Percentiles rank a stretch among this genome's conserved stretches.
Conservation (phyloP, 2,329 filamentous ascomycete genomes). For the Canariomyces notabilis region DNA sequence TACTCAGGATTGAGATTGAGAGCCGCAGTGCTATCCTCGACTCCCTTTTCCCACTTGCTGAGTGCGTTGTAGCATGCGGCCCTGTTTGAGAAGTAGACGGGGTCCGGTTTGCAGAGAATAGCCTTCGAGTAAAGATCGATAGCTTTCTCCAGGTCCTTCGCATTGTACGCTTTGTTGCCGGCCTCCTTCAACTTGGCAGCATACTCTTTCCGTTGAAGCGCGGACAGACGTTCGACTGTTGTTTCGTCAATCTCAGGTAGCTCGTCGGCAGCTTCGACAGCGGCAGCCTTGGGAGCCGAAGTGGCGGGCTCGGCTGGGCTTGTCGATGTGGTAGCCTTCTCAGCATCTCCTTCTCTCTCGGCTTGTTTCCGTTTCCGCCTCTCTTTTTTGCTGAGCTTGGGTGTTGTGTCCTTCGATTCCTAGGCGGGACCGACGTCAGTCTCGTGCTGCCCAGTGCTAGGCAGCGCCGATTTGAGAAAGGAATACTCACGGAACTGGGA, state of each 20-base stretch:
- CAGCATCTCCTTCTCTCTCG: slow-evolving; percentile 51
- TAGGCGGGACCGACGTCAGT: slow-evolving; percentile 24
- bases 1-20: slow-evolving; percentile 92
- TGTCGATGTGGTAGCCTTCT: slow-evolving; percentile 32
- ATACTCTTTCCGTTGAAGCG: slow-evolving; percentile 75
- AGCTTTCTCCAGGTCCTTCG: slow-evolving; percentile 87
- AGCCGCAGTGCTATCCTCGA: slow-evolving; percentile 93
- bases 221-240: slow-evolving; percentile 46
- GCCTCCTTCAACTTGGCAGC: slow-evolving; percentile 89
- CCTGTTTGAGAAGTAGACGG: slow-evolving; percentile 98
- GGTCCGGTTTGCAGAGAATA: slow-evolving; percentile 93
- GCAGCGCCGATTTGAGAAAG: no score
- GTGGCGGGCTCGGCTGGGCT: slow-evolving; percentile 33
- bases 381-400: slow-evolving; percentile 85
- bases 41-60: slow-evolving; percentile 88
- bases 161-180: slow-evolving; percentile 93
- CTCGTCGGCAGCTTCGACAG: slow-evolving; percentile 58
- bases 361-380: slow-evolving; percentile 81
- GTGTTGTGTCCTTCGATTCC: slow-evolving; percentile 47
- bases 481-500: slow-evolving; percentile 43
- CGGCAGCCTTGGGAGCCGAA: slow-evolving; percentile 41
- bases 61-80: slow-evolving; percentile 96
- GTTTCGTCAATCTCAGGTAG: slow-evolving; percentile 62
- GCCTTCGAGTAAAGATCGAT: slow-evolving; percentile 95
- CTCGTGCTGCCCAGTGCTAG: no score